Evolutionary conservation across 352 stramenopile genomes (phyloP).

Genomic region (Phytopythium helicoides): DNA sequence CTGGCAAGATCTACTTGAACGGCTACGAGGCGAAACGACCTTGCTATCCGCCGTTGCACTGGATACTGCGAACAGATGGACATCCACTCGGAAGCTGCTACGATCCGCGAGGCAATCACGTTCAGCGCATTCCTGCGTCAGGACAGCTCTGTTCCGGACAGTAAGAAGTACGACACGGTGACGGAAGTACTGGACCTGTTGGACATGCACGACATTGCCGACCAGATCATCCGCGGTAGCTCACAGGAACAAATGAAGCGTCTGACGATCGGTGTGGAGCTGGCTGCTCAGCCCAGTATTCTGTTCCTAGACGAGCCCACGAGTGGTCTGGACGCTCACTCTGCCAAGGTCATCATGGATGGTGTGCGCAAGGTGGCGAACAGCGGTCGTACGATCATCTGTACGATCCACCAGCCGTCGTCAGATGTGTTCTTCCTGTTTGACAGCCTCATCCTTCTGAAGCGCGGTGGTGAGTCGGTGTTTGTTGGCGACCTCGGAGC

Average conservation of each 20-base stretch:
- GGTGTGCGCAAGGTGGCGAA: slow-evolving; percentile 74
- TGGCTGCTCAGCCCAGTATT: slow-evolving; percentile 76
- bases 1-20: slow-evolving; percentile 50
- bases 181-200: slow-evolving; percentile 30
- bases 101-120: slow-evolving; percentile 81
- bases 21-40: slow-evolving; percentile 34
- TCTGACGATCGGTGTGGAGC: slow-evolving; percentile 33
- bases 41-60: slow-evolving; percentile 44
- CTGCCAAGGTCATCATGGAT: slow-evolving; percentile 72
- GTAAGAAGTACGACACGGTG: slow-evolving; percentile 29
- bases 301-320: slow-evolving; percentile 78
- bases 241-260: slow-evolving; percentile 38
- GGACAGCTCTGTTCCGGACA: slow-evolving; percentile 18
- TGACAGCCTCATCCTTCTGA: slow-evolving; percentile 74
- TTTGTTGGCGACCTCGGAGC: slow-evolving; percentile 45
- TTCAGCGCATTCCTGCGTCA: slow-evolving; percentile 84
- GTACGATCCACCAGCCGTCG: slow-evolving; percentile 90
- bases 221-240: slow-evolving; percentile 30
- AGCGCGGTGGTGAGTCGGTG: slow-evolving; percentile 35
- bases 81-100: slow-evolving; percentile 80
- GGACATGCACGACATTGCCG: slow-evolving; percentile 29
- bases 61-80: slow-evolving; percentile 85
- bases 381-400: slow-evolving; percentile 69
- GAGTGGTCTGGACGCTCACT: slow-evolving; percentile 71
- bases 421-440: slow-evolving; percentile 86